Evolutionary conservation across 1,284 basidiomycete species (phyloP).

Genomic region (Tylopilus sp.): DNA sequence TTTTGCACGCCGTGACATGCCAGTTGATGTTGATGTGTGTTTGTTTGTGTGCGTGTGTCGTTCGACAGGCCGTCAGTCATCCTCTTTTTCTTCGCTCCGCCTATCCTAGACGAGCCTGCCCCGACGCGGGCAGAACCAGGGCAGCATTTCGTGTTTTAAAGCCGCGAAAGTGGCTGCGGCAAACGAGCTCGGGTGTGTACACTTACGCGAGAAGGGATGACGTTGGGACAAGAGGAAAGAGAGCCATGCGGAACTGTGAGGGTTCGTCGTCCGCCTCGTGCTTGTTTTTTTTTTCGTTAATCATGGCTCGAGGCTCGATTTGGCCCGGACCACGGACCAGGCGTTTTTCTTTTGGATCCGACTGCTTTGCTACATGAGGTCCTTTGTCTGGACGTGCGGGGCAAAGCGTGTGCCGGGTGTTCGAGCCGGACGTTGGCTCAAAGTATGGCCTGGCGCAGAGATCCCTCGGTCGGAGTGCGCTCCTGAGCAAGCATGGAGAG

Average conservation of each 20-base stretch:
- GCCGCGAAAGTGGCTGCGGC: background rate
- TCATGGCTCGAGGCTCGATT: slow-evolving; percentile 3
- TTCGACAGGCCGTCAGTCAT: no score
- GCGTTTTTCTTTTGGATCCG: slow-evolving; percentile 16
- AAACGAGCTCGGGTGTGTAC: background rate
- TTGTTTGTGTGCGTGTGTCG: no score
- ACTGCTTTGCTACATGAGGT: slow-evolving; percentile 1
- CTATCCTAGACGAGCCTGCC: no score
- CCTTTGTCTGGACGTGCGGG: background rate
- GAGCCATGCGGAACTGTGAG: background rate
- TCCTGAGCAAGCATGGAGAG: slow-evolving; percentile 1
- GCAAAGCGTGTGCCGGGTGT: background rate
- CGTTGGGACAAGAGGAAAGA: background rate
- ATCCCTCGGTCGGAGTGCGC: slow-evolving; percentile 19
- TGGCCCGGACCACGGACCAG: background rate
- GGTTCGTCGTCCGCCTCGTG: slow-evolving; percentile 2
- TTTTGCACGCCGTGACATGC: no score
- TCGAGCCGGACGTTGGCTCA: background rate
- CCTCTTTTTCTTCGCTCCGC: background rate
- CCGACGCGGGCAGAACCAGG: no score
- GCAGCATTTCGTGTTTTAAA: background rate
- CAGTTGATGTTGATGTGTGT: background rate
- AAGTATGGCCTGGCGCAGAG: background rate
- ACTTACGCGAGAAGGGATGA: background rate
- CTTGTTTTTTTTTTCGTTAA: background rate